Evolutionary conservation across 768 basidiomycete genomes (phyloP), one percentile per base, ranked within the genome.

Genomic region (Russula brevipes): DNA sequence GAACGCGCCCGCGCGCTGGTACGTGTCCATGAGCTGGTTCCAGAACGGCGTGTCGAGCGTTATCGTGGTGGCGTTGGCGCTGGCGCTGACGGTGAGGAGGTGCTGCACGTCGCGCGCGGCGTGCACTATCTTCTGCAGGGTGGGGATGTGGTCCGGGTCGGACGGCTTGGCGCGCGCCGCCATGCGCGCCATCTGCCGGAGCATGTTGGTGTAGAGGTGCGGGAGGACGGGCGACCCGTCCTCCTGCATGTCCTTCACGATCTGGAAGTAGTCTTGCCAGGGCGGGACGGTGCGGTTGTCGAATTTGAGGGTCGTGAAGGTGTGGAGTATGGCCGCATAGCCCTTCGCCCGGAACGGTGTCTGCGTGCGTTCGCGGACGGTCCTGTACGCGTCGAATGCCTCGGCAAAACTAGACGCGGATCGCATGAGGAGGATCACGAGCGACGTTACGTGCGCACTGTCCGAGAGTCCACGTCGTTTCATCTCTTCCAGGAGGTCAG

Each of bases 1-100:
- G 64, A 87, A 89, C 63, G 84, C 85, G 5, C 84, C 85, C 7
- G 87, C 78, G n/a, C 85, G 86, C 68, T 89, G 85, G 73, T 95
- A 98, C 0, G 91, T 86, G 72, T 91, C 84, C 89, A 97, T 91
- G 64, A 97, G 76, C 69, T 90, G 84, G 71, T 94, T 95, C 81
- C 89, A 64, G 56, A 63, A 67, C 5, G 58, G 57, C 5, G 57
- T 64, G 67, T 93, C 87, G 2, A 91, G 88, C 9, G 86, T 80
- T 5, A 85, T 80, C 60, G 94, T 74, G n/a, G 83, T 80, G 14
- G 87, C 79, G 69, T 94, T 91, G 46, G 94, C 75, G n/a, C 83
- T 80, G 14, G 87, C 79, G 69, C 94, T 91, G 46, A 94, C 78
- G n/a, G 85, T 86, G 70, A 96, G 79, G 60, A 84, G 77, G 63